A percentile compares a stretch with the other conserved stretches of the same genome.
These are phyloP conservation scores for Candida wancherniae DNA, from an alignment of 805 yeast species.

Conservation along the genomic window DNA sequence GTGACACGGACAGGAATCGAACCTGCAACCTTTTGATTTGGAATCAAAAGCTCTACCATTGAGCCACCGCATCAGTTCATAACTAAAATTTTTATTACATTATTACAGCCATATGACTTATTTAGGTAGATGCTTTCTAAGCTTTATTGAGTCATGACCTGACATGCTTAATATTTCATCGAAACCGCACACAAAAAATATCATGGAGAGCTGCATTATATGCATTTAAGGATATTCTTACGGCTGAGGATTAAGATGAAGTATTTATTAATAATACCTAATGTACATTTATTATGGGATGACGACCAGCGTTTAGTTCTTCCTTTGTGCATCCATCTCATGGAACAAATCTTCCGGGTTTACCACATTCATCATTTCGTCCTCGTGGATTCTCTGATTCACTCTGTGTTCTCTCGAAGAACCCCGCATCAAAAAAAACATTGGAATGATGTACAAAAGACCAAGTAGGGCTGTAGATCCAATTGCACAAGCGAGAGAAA, in stretches of 20 bases:
- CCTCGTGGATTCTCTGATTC: conserved; percentile 37
- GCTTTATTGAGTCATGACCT: too few species aligned
- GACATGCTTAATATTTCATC: too few species aligned
- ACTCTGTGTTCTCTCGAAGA: conserved; percentile 16
- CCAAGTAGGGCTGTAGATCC: conserved; percentile 40
- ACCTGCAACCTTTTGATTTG: conserved; percentile 21
- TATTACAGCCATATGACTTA: too few species aligned
- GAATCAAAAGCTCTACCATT: conserved; percentile 21
- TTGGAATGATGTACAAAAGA: conserved; percentile 39
- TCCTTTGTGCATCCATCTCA: conserved; percentile 41
- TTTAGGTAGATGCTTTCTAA: too few species aligned
- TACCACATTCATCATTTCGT: conserved; percentile 41
- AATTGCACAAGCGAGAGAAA: conserved; percentile 42
- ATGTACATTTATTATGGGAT: too few species aligned
- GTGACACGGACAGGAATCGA: conserved; percentile 21
- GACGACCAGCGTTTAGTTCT: too few species aligned
- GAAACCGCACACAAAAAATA: too few species aligned
- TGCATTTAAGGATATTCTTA: too few species aligned
- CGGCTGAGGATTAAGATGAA: too few species aligned
- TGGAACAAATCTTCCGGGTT: conserved; percentile 41
- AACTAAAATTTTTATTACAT: too few species aligned
- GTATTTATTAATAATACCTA: too few species aligned
- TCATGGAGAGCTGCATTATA: too few species aligned
- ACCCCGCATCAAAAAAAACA: conserved; percentile 30
- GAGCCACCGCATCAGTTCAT: conserved; percentile 20